These are phyloP conservation scores for Beauveria medogensis DNA, from an alignment of 2,329 filamentous ascomycete genomes.

Conservation along the genomic window DNA sequence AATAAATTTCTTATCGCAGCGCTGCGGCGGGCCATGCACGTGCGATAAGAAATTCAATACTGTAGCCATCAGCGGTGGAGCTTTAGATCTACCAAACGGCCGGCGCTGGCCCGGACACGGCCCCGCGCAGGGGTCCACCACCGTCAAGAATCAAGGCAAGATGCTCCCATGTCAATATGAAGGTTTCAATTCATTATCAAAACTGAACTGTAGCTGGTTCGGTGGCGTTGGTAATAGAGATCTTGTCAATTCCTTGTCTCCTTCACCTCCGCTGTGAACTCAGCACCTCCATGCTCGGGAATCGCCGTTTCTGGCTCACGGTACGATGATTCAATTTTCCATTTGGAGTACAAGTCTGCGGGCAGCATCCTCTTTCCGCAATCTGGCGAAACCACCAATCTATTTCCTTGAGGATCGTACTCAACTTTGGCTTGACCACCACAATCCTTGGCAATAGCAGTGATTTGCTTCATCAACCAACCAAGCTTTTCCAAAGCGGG, in stretches of 20 bases:
- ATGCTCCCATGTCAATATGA: too few relatives aligned
- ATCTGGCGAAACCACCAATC: neutral
- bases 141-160: too few relatives aligned
- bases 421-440: neutral
- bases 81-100: neutral
- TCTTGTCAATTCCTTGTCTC: too few relatives aligned
- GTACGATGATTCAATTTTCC: neutral
- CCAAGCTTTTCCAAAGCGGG: constrained; percentile 16
- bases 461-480: neutral
- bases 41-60: constrained; percentile 23
- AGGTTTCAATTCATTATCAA: too few relatives aligned
- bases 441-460: neutral
- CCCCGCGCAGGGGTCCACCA: neutral
- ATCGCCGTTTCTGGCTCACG: too few relatives aligned
- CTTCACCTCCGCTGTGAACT: too few relatives aligned
- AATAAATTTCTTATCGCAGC: constrained; percentile 34
- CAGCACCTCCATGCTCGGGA: too few relatives aligned
- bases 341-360: neutral
- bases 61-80: neutral
- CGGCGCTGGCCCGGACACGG: neutral
- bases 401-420: neutral
- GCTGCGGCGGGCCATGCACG: constrained; percentile 18
- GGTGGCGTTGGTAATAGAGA: too few relatives aligned
- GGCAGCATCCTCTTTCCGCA: neutral
- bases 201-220: too few relatives aligned